Conservation (phyloP, 305 asterid genomes). For the Solanum aculeatissimum region DNA sequence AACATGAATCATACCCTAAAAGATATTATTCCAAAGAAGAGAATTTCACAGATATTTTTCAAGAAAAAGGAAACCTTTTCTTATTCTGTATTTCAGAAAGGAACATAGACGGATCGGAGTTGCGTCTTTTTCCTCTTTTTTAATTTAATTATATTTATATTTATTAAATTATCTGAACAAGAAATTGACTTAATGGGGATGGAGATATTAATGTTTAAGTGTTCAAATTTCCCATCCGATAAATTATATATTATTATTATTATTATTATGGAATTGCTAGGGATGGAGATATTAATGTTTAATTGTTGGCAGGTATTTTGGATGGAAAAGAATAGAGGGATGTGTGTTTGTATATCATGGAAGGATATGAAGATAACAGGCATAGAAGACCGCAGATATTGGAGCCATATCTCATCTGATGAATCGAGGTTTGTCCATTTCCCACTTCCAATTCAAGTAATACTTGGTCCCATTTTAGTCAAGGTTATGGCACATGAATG, state of each 20-base stretch:
- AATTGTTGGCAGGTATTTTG: conserved; percentile 28
- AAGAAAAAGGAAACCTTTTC: too few species aligned
- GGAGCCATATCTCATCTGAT: conserved; percentile 31
- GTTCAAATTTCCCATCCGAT: too few species aligned
- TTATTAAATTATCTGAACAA: not conserved
- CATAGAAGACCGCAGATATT: conserved; percentile 43
- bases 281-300: too few species aligned
- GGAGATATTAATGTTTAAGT: too few species aligned
- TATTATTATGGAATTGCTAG: too few species aligned
- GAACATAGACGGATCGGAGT: not conserved
- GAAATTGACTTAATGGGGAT: too few species aligned
- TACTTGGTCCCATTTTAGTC: not conserved
- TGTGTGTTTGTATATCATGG: conserved; percentile 43
- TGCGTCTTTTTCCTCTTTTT: not conserved
- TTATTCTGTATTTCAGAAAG: not conserved
- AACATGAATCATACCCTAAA: too few species aligned
- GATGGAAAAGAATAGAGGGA: conserved; percentile 34
- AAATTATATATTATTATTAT: too few species aligned
- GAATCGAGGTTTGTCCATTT: conserved; percentile 45
- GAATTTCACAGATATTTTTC: too few species aligned
- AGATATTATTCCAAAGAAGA: too few species aligned
- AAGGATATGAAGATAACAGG: conserved; percentile 50
- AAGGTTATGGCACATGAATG: not conserved
- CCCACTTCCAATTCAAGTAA: too few species aligned
- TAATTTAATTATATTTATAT: too few species aligned